Evolutionary conservation across 2,329 filamentous ascomycete genomes (phyloP).

Genomic region (Microdochium paspali): DNA sequence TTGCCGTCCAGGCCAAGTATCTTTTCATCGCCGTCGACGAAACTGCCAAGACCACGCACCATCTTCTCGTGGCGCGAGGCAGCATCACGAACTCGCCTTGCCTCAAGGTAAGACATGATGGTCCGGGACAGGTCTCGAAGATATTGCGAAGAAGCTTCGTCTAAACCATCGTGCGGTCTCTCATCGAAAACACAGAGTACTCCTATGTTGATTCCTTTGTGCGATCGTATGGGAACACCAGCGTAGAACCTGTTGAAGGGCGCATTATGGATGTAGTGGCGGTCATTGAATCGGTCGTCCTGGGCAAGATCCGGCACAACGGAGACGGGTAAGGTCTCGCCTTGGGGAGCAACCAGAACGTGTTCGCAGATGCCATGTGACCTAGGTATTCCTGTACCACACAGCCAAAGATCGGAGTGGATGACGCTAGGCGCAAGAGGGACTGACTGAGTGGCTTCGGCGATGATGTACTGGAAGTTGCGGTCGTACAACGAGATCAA

Average conservation of each 20-base stretch:
- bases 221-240: constrained; percentile 7
- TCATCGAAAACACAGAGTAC: constrained; percentile 5
- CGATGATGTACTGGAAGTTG: constrained; percentile 15
- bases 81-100: constrained; percentile 2
- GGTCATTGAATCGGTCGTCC: not conserved
- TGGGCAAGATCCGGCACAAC: not conserved
- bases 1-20: not conserved
- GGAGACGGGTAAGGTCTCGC: not conserved
- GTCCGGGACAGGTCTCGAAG: constrained; percentile 7
- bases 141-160: constrained; percentile 1
- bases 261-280: constrained; percentile 3
- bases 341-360: not conserved
- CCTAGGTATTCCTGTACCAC: not conserved
- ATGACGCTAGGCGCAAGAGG: constrained; percentile 1
- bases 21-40: constrained; percentile 7
- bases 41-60: constrained; percentile 12
- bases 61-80: constrained; percentile 10
- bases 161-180: constrained; percentile 2
- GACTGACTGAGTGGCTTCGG: constrained; percentile 14
- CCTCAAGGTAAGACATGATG: constrained; percentile 8
- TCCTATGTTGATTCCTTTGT: constrained; percentile 10
- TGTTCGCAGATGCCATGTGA: not conserved
- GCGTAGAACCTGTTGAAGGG: constrained; percentile 7
- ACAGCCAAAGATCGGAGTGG: not conserved
- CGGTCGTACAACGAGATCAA: constrained; percentile 18